phyloP scores from a whole-genome alignment of 495 filamentous ascomycete genomes.

The Extremus antarcticus region DNA sequence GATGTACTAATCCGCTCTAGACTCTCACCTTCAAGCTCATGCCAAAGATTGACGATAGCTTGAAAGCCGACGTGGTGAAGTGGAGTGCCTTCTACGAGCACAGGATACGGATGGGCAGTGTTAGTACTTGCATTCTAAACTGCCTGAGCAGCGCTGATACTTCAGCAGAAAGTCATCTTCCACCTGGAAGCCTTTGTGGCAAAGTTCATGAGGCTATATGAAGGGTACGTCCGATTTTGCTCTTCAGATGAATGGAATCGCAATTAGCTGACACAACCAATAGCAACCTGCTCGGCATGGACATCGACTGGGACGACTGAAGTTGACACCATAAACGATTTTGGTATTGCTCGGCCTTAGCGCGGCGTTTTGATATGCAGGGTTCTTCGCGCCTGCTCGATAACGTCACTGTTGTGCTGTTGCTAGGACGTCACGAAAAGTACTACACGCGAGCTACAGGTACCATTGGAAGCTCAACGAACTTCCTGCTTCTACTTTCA shows the following conservation, averaged over 20 bases:
- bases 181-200: conserved; percentile 97
- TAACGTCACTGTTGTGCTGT: background rate
- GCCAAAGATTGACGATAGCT: conserved; percentile 67
- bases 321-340: background rate
- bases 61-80: conserved; percentile 86
- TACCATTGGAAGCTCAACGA: background rate
- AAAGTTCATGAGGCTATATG: conserved; percentile 92
- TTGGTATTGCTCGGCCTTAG: conserved; percentile 11
- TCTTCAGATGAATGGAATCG: background rate
- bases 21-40: conserved; percentile 87
- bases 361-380: conserved; percentile 14
- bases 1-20: conserved; percentile 24
- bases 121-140: conserved; percentile 27
- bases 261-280: background rate
- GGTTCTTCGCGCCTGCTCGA: background rate
- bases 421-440: background rate
- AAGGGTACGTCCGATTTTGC: conserved; percentile 45
- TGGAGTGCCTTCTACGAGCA: conserved; percentile 98
- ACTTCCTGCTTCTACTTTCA: background rate
- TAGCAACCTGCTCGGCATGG: conserved; percentile 86
- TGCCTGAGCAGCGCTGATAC: background rate
- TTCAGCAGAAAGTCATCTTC: conserved; percentile 78
- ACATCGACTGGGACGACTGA: conserved; percentile 38
- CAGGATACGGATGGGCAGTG: conserved; percentile 71
- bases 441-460: background rate